These are phyloP conservation scores for Auricularia heimuer DNA, from an alignment of 768 basidiomycete species.

Conservation along the genomic window DNA sequence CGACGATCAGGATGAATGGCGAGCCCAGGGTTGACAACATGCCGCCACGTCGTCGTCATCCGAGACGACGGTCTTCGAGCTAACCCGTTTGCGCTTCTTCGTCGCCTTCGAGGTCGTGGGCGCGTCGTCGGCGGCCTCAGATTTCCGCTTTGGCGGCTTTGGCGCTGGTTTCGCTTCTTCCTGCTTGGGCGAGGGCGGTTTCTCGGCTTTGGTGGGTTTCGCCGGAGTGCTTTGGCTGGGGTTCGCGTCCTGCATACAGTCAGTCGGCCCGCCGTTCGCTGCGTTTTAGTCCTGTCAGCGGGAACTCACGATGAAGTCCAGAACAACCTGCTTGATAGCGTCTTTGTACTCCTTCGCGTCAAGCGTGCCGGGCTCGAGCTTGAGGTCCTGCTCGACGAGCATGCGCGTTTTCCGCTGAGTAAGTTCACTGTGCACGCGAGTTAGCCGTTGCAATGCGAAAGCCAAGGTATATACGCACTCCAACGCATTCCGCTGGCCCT, in stretches of 20 bases:
- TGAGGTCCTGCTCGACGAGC: conserved; percentile 37
- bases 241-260: conserved; percentile 8
- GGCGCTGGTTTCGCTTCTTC: neutral
- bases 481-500: neutral
- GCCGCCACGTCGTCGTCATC: conserved; percentile 5
- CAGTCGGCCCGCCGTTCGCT: neutral
- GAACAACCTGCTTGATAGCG: conserved; percentile 35
- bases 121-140: neutral
- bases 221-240: conserved; percentile 1
- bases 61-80: conserved; percentile 5
- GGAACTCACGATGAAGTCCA: conserved; percentile 13
- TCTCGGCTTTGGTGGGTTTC: neutral
- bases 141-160: neutral
- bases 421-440: conserved; percentile 23
- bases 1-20: neutral
- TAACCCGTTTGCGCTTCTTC: conserved; percentile 4
- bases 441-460: neutral
- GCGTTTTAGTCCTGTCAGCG: conserved; percentile 3
- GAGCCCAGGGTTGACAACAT: neutral
- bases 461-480: neutral
- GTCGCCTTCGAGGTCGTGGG: neutral
- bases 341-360: conserved; percentile 35
- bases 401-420: conserved; percentile 44
- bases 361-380: conserved; percentile 35
- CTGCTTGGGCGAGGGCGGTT: too few relatives aligned